Evolutionary conservation across 192 early-diverging fungal genomes (phyloP), one percentile per base, ranked within the genome.

Genomic region (Coemansia sp.): DNA sequence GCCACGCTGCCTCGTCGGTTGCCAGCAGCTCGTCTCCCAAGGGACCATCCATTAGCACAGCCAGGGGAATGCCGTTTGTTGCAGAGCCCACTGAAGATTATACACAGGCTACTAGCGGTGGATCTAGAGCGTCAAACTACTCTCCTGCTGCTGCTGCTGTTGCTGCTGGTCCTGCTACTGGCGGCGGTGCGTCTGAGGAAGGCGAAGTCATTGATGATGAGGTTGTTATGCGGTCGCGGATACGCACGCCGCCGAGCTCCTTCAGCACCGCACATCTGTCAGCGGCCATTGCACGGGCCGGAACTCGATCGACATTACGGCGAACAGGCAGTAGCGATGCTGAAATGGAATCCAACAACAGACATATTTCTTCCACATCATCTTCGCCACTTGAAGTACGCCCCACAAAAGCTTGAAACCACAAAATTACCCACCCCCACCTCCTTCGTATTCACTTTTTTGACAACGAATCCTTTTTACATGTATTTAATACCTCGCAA

Each of bases 401-500:
- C 23, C 55, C 55, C 23, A 36, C 33, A 57, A 57, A 34, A 36
- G 55, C 55, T 25, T 57, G 55, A 36, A 54, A 54, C 29, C 22
- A 54, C 23, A 9, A 29, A 15, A 48, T 3, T 19, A 48, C n/a
- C n/a, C 3, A 29, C 29, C 49, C 6, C 7, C 19, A 11, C 13
- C 15, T 13, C 22, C 22, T 23, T 10, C 22, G 0, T 9, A 0
- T 50, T 6, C 48, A 50, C 20, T 50, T 20, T 2, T 20, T 40
- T 40, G 29, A 29, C 29, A 15, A 48, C 17, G 19, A 48, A 19
- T 29, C 29, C 19, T 25, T 52, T 25, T 25, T 22, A 5, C 42
- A 45, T 52, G 19, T 25, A 50, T 50, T 50, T 50, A 9, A 25
- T 52, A 5, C 11, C 11, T 8, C 38, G 0, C 7, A 40, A 25